These are phyloP conservation scores for Colletotrichum lentis DNA, from an alignment of 2,329 filamentous ascomycete species.

Conservation along the genomic window DNA sequence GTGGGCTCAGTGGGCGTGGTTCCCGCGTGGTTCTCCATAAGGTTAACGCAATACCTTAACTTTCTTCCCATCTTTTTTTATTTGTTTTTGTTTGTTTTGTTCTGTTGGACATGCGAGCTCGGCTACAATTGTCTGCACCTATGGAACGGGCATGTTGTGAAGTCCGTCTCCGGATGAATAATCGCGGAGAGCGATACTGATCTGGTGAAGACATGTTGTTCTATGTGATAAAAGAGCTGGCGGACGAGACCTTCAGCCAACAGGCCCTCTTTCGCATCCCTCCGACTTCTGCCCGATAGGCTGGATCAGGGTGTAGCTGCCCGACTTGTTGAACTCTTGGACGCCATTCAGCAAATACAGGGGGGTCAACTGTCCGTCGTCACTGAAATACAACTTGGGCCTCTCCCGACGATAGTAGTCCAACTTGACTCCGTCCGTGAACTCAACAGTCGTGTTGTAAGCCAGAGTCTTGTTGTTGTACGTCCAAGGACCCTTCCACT, in stretches of 20 bases:
- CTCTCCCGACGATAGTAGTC: conserved; percentile 56
- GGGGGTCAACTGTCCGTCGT: conserved; percentile 55
- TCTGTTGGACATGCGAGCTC: neutral
- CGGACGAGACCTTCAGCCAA: too few species aligned
- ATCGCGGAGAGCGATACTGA: too few species aligned
- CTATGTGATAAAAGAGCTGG: too few species aligned
- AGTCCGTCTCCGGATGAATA: too few species aligned
- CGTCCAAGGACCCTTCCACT: conserved; percentile 44
- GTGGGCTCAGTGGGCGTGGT: neutral
- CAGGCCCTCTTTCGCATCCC: conserved; percentile 12
- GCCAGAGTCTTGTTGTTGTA: conserved; percentile 42
- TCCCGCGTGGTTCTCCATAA: conserved; percentile 18
- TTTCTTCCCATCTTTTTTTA: too few species aligned
- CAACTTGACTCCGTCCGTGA: conserved; percentile 51
- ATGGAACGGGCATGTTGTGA: too few species aligned
- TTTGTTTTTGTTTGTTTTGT: neutral
- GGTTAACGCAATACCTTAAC: neutral
- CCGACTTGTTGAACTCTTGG: conserved; percentile 48
- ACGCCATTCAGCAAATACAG: conserved; percentile 58
- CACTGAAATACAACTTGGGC: conserved; percentile 58
- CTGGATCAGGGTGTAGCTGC: conserved; percentile 42
- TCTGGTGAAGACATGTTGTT: too few species aligned
- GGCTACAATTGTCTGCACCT: too few species aligned
- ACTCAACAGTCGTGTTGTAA: conserved; percentile 44
- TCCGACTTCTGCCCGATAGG: conserved; percentile 37